These are phyloP conservation scores for Coemansia sp. DNA, from an alignment of 192 early-diverging fungal genomes.

Conservation along the genomic window DNA sequence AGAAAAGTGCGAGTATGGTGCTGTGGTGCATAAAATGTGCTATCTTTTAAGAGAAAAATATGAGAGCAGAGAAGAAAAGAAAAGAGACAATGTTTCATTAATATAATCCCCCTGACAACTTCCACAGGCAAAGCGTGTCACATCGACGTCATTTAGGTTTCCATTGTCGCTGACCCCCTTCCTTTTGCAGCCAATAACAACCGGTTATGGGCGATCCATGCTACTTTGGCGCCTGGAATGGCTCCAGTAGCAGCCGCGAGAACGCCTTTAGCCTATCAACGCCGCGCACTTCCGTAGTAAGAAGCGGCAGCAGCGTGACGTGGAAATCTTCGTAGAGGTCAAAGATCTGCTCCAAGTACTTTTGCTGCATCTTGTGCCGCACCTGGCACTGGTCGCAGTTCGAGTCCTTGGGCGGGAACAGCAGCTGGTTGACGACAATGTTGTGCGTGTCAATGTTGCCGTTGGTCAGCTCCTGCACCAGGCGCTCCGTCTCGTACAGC, in stretches of 20 bases:
- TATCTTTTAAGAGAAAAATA: no score
- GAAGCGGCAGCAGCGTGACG: slow-evolving; percentile 86
- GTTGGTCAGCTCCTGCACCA: slow-evolving; percentile 98
- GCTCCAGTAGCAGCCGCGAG: slow-evolving; percentile 86
- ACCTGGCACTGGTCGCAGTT: slow-evolving; percentile 89
- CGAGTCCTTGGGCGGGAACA: slow-evolving; percentile 86
- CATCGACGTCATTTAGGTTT: no score
- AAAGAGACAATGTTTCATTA: no score
- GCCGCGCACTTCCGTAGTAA: slow-evolving; percentile 96
- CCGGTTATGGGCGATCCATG: no score
- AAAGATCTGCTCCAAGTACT: slow-evolving; percentile 97
- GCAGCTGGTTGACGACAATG: slow-evolving; percentile 97
- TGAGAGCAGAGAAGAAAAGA: no score
- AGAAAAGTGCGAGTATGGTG: neutral
- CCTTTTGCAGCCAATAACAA: no score
- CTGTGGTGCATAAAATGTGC: neutral
- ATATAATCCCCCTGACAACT: no score
- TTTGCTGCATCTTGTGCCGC: slow-evolving; percentile 96
- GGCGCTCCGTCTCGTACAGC: slow-evolving; percentile 98
- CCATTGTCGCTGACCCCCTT: no score
- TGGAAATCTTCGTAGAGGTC: slow-evolving; percentile 99
- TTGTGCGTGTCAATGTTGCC: slow-evolving; percentile 99
- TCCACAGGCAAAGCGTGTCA: no score
- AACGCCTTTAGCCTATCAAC: slow-evolving; percentile 90
- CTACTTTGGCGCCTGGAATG: slow-evolving; percentile 56